These are phyloP conservation scores for barrel medic (Medicago truncatula) DNA, from an alignment of 306 rosid genomes.

Conservation along the genomic window MtrunA17r5.0-ANR NC_053043.1:2517001-2517500, in stretches of 20 bases:
- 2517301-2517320: too few relatives aligned
- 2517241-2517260: background rate
- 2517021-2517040: too few relatives aligned
- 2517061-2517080: too few relatives aligned
- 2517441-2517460: conserved; percentile 78
- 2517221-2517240: background rate
- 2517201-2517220: background rate
- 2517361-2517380: conserved; percentile 61
- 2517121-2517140: too few relatives aligned
- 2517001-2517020: too few relatives aligned
- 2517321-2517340: too few relatives aligned
- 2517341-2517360: background rate
- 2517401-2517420: conserved; percentile 77
- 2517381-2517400: conserved; percentile 89
- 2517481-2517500: conserved; percentile 87
- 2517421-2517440: conserved; percentile 73
- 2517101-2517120: too few relatives aligned
- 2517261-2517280: background rate
- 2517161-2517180: too few relatives aligned
- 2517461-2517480: conserved; percentile 99
- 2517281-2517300: too few relatives aligned
- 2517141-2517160: too few relatives aligned
- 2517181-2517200: background rate
- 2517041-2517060: too few relatives aligned
- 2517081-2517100: too few relatives aligned